Conservation (phyloP, 2,329 filamentous ascomycete genomes). For the Zasmidium citrigriseum region DNA sequence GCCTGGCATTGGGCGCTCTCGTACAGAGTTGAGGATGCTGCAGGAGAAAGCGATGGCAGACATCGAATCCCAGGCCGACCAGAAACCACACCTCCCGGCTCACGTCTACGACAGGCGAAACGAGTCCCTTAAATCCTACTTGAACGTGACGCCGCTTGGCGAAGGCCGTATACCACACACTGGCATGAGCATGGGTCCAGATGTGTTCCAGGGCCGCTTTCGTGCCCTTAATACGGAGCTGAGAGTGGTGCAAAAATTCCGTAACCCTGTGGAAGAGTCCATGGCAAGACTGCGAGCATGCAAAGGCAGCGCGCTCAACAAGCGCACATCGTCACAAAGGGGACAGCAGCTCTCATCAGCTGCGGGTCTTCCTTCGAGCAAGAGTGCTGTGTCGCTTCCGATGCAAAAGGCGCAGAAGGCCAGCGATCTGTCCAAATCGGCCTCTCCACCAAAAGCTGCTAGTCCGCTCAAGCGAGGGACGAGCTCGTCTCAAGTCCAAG, state of each 20-base stretch:
- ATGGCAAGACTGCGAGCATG: slow-evolving; percentile 27
- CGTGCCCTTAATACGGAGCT: slow-evolving; percentile 36
- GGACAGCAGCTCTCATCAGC: slow-evolving; percentile 5
- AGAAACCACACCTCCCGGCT: slow-evolving; percentile 30
- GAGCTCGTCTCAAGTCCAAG: slow-evolving; percentile 1
- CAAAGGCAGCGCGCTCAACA: slow-evolving; percentile 22
- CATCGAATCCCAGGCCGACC: slow-evolving; percentile 28
- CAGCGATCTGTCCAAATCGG: slow-evolving; percentile 21
- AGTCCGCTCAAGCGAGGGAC: slow-evolving; percentile 16
- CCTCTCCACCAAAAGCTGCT: slow-evolving; percentile 19
- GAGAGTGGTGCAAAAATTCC: slow-evolving; percentile 36
- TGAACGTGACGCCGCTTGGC: slow-evolving; percentile 19
- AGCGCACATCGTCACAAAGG: slow-evolving; percentile 9
- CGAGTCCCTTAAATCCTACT: slow-evolving; percentile 35
- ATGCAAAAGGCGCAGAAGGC: slow-evolving; percentile 13
- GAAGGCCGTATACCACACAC: slow-evolving; percentile 8
- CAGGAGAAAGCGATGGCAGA: slow-evolving; percentile 37
- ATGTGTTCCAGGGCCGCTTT: slow-evolving; percentile 38
- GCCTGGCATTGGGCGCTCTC: slow-evolving; percentile 32
- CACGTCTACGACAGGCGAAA: slow-evolving; percentile 37
- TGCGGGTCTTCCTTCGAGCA: slow-evolving; percentile 20
- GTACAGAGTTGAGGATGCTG: slow-evolving; percentile 33
- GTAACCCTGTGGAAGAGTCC: slow-evolving; percentile 34
- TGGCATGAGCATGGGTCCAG: slow-evolving; percentile 29
- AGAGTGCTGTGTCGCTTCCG: slow-evolving; percentile 25